Conservation (phyloP, 495 filamentous ascomycete genomes). For the Penicillium steckii region DNA sequence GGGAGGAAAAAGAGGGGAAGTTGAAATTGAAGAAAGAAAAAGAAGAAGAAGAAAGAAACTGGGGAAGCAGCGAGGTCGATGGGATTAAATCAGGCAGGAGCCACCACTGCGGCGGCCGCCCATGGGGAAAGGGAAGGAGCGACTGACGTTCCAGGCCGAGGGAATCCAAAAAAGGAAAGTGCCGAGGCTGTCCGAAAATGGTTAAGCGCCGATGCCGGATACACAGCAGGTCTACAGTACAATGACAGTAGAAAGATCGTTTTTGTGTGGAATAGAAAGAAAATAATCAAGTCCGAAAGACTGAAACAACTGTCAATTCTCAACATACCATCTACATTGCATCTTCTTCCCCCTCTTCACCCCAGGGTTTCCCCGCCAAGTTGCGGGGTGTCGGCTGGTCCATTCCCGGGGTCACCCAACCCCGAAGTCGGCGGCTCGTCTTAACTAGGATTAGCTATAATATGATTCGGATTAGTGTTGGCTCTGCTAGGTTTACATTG, state of each 20-base stretch:
- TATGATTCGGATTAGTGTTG: too few species aligned
- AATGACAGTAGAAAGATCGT: too few species aligned
- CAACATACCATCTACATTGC: neutral
- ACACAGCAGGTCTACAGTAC: too few species aligned
- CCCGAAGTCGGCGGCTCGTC: constrained; percentile 7
- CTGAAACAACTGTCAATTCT: too few species aligned
- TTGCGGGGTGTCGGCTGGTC: constrained; percentile 8
- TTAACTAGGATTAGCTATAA: constrained; percentile 1
- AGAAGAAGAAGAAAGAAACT: constrained; percentile 1
- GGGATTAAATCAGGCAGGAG: constrained; percentile 9
- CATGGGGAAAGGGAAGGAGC: constrained; percentile 1
- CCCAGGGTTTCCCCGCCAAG: neutral
- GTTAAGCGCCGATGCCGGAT: neutral
- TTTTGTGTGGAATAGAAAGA: neutral
- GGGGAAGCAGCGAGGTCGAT: constrained; percentile 10
- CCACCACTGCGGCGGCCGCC: neutral
- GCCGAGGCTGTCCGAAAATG: constrained; percentile 15
- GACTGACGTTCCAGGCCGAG: constrained; percentile 15
- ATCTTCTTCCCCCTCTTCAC: neutral
- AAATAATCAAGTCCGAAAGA: too few species aligned
- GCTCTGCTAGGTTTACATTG: neutral
- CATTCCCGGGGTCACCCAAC: constrained; percentile 17
- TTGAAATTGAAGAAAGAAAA: too few species aligned
- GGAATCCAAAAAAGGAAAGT: constrained; percentile 22
- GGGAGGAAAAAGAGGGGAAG: neutral